These are phyloP conservation scores for Lipomyces oligophaga DNA, from an alignment of 805 yeast species.

Conservation along the genomic window DNA sequence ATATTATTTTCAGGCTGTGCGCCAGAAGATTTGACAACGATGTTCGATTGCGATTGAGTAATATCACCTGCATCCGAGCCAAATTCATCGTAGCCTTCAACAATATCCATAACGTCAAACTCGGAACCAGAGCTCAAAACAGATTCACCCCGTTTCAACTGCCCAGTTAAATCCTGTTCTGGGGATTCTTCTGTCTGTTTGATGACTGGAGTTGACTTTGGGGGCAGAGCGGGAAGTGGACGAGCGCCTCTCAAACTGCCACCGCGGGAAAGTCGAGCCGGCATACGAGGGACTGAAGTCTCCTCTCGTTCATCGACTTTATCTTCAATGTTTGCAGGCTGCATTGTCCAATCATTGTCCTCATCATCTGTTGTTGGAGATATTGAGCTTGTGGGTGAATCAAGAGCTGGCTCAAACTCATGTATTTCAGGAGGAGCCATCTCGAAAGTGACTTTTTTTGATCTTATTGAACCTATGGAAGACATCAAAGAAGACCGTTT, in stretches of 20 bases:
- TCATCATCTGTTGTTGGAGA: conserved; percentile 5
- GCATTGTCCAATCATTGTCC: neutral
- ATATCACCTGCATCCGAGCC: too few relatives aligned
- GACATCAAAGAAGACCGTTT: conserved; percentile 23
- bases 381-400: conserved; percentile 1
- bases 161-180: too few relatives aligned
- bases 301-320: too few relatives aligned
- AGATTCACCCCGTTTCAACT: too few relatives aligned
- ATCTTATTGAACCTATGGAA: conserved; percentile 16
- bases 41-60: too few relatives aligned
- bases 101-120: conserved; percentile 13
- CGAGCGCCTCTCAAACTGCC: conserved; percentile 10
- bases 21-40: too few relatives aligned
- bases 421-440: conserved; percentile 27
- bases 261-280: too few relatives aligned
- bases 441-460: conserved; percentile 27
- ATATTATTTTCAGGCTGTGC: too few relatives aligned
- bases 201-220: neutral
- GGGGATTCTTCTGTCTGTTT: too few relatives aligned
- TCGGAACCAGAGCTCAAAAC: neutral
- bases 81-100: conserved; percentile 6
- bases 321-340: too few relatives aligned
- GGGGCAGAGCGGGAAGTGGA: conserved; percentile 19
- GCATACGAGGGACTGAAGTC: too few relatives aligned
- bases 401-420: conserved; percentile 21